These are phyloP conservation scores for Taphrina populina DNA, from an alignment of 1,139 yeast genomes.

Conservation along the genomic window DNA sequence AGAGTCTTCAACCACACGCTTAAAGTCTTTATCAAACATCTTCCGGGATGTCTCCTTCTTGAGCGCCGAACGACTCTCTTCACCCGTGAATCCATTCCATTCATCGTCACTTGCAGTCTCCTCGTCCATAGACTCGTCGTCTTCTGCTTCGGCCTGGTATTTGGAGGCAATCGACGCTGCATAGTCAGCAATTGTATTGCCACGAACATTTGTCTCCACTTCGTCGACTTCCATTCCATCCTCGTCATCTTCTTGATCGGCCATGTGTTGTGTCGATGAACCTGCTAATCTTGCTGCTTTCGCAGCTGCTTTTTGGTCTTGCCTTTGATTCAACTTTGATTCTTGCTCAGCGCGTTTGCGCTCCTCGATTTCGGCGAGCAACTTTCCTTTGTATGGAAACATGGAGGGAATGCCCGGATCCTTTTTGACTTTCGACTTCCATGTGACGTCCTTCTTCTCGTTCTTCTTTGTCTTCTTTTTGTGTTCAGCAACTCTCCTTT, in stretches of 20 bases:
- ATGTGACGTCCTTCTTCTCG: slow-evolving; percentile 85
- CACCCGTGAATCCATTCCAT: slow-evolving; percentile 49
- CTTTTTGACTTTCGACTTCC: slow-evolving; percentile 80
- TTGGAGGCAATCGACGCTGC: slow-evolving; percentile 83
- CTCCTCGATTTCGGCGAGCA: slow-evolving; percentile 77
- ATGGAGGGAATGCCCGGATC: slow-evolving; percentile 89
- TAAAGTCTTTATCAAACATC: slow-evolving; percentile 65
- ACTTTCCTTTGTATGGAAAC: slow-evolving; percentile 87
- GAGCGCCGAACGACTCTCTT: slow-evolving; percentile 41
- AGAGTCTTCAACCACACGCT: slow-evolving; percentile 83
- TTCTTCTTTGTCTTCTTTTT: slow-evolving; percentile 76
- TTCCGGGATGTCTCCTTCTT: slow-evolving; percentile 74
- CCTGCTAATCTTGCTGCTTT: slow-evolving; percentile 46
- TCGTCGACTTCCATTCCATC: slow-evolving; percentile 44
- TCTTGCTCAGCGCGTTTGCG: slow-evolving; percentile 63
- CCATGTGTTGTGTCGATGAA: slow-evolving; percentile 42
- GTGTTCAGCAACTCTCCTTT: slow-evolving; percentile 92
- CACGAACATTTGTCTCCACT: slow-evolving; percentile 51
- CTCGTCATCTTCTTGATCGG: slow-evolving; percentile 36
- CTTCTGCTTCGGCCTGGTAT: slow-evolving; percentile 48
- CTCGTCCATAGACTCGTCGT: slow-evolving; percentile 46
- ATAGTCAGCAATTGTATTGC: slow-evolving; percentile 52
- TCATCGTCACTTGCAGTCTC: slow-evolving; percentile 46
- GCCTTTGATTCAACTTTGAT: slow-evolving; percentile 55
- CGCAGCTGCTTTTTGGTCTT: slow-evolving; percentile 49